A percentile compares a stretch with the other conserved stretches of the same genome.
phyloP scores from a whole-genome alignment of 345 rosid species.

The Cardamine resedifolia region DNA sequence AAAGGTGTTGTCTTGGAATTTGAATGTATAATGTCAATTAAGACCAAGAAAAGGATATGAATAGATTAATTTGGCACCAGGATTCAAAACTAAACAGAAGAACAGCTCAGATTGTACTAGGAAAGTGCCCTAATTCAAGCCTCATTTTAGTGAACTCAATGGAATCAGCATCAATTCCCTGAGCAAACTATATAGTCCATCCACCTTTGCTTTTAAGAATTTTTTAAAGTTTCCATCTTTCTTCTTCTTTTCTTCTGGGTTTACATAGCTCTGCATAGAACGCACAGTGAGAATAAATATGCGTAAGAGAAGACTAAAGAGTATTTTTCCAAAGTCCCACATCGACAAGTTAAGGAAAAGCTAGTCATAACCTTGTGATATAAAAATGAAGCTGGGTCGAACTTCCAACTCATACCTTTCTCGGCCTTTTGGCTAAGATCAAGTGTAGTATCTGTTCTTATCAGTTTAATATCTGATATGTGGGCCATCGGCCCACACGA shows the following conservation, averaged over 20 bases:
- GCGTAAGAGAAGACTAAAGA: not conserved
- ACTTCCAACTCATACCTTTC: constrained; percentile 42
- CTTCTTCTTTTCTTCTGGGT: not conserved
- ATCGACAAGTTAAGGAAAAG: not conserved
- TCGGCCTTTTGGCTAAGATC: constrained; percentile 80
- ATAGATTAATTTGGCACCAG: not conserved
- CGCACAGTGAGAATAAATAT: not conserved
- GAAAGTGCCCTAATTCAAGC: not conserved
- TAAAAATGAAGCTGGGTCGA: not conserved
- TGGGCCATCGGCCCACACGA: constrained; percentile 34
- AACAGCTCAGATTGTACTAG: not conserved
- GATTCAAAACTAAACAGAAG: not conserved
- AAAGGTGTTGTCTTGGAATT: not conserved
- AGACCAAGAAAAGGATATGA: not conserved
- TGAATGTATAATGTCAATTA: not conserved
- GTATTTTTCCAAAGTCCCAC: not conserved
- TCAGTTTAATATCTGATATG: constrained; percentile 70
- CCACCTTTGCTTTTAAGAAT: not conserved
- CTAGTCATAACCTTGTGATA: not conserved
- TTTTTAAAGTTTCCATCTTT: not conserved
- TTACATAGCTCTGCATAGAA: not conserved
- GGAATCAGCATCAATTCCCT: not conserved
- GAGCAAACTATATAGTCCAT: not conserved
- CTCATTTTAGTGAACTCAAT: not conserved
- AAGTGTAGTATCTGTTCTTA: constrained; percentile 70